phyloP scores from a whole-genome alignment of 768 basidiomycete species.

The Leccinum sublutescens region DNA sequence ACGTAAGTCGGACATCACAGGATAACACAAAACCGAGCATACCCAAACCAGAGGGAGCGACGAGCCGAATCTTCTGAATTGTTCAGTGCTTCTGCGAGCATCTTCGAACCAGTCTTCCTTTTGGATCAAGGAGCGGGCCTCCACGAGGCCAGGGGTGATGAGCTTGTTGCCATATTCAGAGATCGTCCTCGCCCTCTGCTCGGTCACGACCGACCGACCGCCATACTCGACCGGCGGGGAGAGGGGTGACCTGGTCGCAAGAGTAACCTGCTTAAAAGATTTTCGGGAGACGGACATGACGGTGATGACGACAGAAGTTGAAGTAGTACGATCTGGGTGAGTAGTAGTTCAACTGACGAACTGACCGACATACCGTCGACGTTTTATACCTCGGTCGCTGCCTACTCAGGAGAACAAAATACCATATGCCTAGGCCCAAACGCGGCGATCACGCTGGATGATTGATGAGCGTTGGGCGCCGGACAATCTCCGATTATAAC shows the following conservation, averaged over 20 bases:
- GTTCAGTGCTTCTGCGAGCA: conserved; percentile 30
- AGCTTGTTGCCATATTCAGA: conserved; percentile 19
- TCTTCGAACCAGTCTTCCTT: conserved; percentile 29
- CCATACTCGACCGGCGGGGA: conserved; percentile 7
- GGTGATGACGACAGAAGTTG: neutral
- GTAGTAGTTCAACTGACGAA: no score
- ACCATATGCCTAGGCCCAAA: no score
- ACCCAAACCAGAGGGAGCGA: conserved; percentile 34
- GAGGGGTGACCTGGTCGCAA: conserved; percentile 13
- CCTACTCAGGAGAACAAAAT: no score
- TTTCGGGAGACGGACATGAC: conserved; percentile 21
- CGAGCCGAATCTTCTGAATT: conserved; percentile 30
- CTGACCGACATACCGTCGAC: no score
- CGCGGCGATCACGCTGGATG: no score
- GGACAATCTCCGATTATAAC: no score
- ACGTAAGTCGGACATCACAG: neutral
- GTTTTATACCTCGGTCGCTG: no score
- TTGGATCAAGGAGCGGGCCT: conserved; percentile 16
- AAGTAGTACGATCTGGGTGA: no score
- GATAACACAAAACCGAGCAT: neutral
- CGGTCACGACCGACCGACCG: conserved; percentile 1
- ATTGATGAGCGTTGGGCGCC: no score
- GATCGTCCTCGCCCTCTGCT: conserved; percentile 9
- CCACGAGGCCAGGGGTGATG: conserved; percentile 11
- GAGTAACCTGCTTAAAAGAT: neutral